phyloP scores from a whole-genome alignment of 208 protist species.

The Leishmania martiniquensis region DNA sequence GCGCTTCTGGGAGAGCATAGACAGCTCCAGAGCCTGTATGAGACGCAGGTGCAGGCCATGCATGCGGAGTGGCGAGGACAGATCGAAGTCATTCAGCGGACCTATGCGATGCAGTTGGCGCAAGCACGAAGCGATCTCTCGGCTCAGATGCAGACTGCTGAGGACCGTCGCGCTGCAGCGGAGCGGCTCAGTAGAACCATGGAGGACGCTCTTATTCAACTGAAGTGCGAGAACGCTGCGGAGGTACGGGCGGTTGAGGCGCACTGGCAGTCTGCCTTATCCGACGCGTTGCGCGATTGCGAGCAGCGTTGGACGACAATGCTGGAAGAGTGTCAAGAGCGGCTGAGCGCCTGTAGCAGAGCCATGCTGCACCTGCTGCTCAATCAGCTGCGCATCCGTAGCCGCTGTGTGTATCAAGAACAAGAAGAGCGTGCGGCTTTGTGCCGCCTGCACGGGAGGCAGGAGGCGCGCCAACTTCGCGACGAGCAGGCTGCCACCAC shows the following conservation, averaged over 20 bases:
- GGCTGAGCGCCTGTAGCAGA: neutral
- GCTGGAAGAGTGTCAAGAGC: neutral
- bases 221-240: neutral
- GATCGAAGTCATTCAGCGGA: slow-evolving; percentile 8
- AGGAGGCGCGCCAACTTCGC: neutral
- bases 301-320: neutral
- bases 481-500: neutral
- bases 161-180: slow-evolving; percentile 9
- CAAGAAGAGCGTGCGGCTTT: neutral
- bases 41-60: slow-evolving; percentile 4
- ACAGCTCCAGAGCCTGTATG: slow-evolving; percentile 1
- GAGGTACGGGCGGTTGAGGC: neutral
- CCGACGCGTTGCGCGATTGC: slow-evolving; percentile 3
- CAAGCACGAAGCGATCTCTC: slow-evolving; percentile 10
- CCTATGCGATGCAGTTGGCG: slow-evolving; percentile 23
- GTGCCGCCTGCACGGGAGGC: neutral
- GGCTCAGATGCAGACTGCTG: neutral
- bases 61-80: slow-evolving; percentile 7
- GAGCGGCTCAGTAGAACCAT: slow-evolving; percentile 8
- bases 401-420: neutral
- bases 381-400: neutral
- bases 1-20: neutral
- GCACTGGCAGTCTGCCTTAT: slow-evolving; percentile 7
- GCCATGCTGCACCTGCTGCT: neutral
- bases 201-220: slow-evolving; percentile 18